Evolutionary conservation across 805 yeast species (phyloP).

Genomic region (Limtongia smithiae): DNA sequence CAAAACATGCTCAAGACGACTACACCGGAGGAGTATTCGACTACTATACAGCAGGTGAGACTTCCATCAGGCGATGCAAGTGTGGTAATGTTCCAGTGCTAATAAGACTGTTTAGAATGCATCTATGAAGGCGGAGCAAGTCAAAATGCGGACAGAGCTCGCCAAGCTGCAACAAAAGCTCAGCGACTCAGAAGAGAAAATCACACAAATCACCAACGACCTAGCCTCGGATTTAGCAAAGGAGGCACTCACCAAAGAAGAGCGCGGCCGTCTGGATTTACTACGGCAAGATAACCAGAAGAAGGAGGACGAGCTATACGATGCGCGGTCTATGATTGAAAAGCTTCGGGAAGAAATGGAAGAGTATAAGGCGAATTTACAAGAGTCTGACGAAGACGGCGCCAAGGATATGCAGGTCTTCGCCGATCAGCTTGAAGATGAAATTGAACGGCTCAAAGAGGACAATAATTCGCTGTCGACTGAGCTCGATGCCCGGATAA

Average conservation of each 20-base stretch:
- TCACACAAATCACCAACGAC: conserved; percentile 8
- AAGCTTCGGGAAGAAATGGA: conserved; percentile 24
- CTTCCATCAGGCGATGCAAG: neutral
- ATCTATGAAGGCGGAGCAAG: conserved; percentile 21
- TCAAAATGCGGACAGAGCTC: conserved; percentile 16
- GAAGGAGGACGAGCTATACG: conserved; percentile 6
- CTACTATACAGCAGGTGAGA: conserved; percentile 14
- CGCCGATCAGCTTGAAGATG: conserved; percentile 20
- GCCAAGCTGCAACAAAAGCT: conserved; percentile 13
- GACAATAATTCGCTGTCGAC: conserved; percentile 10
- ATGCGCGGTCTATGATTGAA: conserved; percentile 15
- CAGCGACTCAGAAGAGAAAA: conserved; percentile 14
- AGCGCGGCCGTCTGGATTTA: conserved; percentile 8
- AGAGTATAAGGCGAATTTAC: conserved; percentile 20
- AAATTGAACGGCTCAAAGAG: conserved; percentile 8
- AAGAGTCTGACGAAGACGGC: conserved; percentile 17
- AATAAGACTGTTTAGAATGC: conserved; percentile 15
- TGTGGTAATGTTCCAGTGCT: neutral
- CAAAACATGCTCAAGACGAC: conserved; percentile 16
- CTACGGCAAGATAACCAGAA: conserved; percentile 12
- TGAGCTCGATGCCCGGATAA: conserved; percentile 6
- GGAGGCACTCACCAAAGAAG: conserved; percentile 11
- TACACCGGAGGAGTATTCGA: conserved; percentile 24
- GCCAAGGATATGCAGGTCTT: conserved; percentile 2
- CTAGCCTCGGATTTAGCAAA: conserved; percentile 5